These are phyloP conservation scores for Diaporthe eres DNA, from an alignment of 2,329 filamentous ascomycete genomes.

Conservation along the genomic window DNA sequence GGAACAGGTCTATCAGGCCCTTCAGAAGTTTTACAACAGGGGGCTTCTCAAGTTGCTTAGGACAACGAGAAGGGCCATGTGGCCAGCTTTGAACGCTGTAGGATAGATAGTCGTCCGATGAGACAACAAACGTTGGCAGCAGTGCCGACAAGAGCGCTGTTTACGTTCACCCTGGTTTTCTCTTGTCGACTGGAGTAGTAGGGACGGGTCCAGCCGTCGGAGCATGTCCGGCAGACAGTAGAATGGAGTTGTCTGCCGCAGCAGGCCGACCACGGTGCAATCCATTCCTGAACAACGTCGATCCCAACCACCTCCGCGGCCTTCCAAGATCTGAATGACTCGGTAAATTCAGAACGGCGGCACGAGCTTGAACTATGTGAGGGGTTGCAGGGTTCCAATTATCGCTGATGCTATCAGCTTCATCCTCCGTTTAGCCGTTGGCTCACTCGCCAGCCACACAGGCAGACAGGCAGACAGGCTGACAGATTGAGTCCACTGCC, in stretches of 20 bases:
- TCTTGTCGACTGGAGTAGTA: background rate
- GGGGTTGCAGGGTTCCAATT: slow-evolving; percentile 7
- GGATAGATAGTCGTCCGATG: slow-evolving; percentile 33
- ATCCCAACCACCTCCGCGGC: slow-evolving; percentile 4
- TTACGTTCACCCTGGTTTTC: background rate
- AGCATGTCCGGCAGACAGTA: too few species aligned
- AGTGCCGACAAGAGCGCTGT: background rate
- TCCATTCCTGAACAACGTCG: slow-evolving; percentile 7
- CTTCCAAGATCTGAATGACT: slow-evolving; percentile 21
- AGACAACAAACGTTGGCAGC: slow-evolving; percentile 27
- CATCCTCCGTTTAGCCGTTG: background rate
- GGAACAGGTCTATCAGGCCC: slow-evolving; percentile 8
- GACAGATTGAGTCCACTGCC: background rate
- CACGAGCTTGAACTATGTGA: background rate
- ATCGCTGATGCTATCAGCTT: slow-evolving; percentile 4
- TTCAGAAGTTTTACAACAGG: slow-evolving; percentile 10
- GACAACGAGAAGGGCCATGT: slow-evolving; percentile 2
- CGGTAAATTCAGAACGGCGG: background rate
- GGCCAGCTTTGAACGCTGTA: slow-evolving; percentile 30
- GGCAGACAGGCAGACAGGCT: background rate
- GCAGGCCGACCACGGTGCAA: background rate
- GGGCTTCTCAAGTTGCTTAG: slow-evolving; percentile 21
- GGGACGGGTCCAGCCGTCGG: background rate
- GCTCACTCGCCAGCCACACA: background rate
- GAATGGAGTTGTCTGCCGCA: background rate